Percentiles rank a stretch among this genome's conserved stretches.
Evolutionary conservation across 208 protist species (phyloP).

Genomic region (Balamuthia mandrillaris): DNA sequence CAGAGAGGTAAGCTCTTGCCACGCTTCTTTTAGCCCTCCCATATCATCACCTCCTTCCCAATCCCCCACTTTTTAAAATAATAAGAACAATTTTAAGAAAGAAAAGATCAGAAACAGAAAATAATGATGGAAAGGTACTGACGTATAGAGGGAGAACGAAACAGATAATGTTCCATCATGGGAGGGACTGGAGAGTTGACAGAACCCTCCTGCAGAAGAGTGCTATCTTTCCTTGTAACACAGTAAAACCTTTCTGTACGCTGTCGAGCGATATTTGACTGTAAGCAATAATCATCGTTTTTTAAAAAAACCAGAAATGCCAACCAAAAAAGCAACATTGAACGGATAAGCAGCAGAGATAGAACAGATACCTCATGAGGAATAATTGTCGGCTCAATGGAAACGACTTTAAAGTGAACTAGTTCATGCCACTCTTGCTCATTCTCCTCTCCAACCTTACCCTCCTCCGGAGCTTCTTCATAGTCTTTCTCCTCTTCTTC

Average conservation of each 20-base stretch:
- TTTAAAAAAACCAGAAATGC: not conserved
- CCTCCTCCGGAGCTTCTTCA: not conserved
- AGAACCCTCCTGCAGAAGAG: slow-evolving; percentile 7
- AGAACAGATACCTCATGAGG: not conserved
- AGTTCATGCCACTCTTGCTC: slow-evolving; percentile 8
- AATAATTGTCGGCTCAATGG: not conserved
- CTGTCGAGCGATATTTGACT: not conserved
- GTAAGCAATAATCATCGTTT: not conserved
- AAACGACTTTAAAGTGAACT: slow-evolving; percentile 26
- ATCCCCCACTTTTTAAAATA: too few species aligned
- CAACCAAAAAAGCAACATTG: not conserved
- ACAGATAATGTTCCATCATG: not conserved
- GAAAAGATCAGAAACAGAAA: not conserved
- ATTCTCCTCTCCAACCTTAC: not conserved
- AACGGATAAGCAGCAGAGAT: not conserved
- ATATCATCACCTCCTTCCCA: not conserved
- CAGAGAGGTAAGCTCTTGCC: not conserved
- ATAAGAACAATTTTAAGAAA: not conserved
- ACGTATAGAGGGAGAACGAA: not conserved
- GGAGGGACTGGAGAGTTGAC: slow-evolving; percentile 24
- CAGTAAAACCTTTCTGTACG: not conserved
- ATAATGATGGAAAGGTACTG: not conserved
- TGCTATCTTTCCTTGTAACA: slow-evolving; percentile 17
- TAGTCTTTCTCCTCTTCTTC: slow-evolving; percentile 1
- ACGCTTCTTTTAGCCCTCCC: not conserved